Base-by-base conservation (phyloP, 2,329 filamentous ascomycete species). In the Colletotrichum plurivorum region DNA sequence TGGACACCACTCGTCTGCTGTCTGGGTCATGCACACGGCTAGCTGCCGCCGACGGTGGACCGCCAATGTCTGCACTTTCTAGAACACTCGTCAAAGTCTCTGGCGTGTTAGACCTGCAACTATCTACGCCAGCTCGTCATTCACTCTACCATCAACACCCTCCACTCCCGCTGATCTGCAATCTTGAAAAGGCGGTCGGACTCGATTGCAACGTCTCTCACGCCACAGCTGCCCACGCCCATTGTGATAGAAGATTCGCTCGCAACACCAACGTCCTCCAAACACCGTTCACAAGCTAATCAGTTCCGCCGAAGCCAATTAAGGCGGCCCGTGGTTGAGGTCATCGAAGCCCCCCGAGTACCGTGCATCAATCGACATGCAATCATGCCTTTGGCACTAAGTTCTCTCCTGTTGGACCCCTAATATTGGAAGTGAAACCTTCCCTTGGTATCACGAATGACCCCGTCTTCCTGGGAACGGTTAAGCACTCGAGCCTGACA, bases 61-160 rank as follows among this genome's bases (percentile, higher is more conserved):
- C 60, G 25, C 55, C 15, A 55, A 22, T 22, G 49, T 69, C 25
- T 59, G 43, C 45, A 15, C 46, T 51, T 69, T 56, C 49, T 61
- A 67, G 63, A 67, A 66, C 12, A 27, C 39, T 18, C 51, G 36
- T 36, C 31, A 36, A 27, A 45, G 62, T 69, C 62, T 56, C 22
- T 51, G 48, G 27, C 36, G 36, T 46, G 36, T 61, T 67, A 56
- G 67, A 67, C 31, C 62, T 69, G 55, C 67, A 67, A 58, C 55
- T 56, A 61, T 56, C 18, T 46, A 61, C 62, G 62, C 63, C 62
- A 56, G 63, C 62, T 60, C 63, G 67, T 69, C 67, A 69, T 67
- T 43, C 49, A 48, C 39, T 39, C 41, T 61, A 31, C 63, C 62
- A 36, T 57, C 56, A 48, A 31, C 62, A 39, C 56, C 36, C 27